These are phyloP conservation scores for Phytophthora agathidicida DNA, from an alignment of 352 stramenopile species.

Conservation along the genomic window DNA sequence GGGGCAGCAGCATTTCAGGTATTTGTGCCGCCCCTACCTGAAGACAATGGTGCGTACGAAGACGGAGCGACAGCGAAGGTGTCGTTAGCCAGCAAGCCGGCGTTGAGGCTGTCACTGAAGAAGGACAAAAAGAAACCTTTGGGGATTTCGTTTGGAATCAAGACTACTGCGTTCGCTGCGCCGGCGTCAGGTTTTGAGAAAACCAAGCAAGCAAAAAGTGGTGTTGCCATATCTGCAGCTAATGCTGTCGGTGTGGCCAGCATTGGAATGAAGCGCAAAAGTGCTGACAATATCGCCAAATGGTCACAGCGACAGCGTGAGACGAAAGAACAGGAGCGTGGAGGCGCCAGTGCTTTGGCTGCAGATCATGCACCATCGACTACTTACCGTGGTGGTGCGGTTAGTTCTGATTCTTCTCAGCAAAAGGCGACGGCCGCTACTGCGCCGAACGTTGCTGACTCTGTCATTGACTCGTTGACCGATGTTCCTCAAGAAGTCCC, in stretches of 20 bases:
- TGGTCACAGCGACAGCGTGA: slow-evolving; percentile 72
- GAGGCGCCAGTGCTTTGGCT: background rate
- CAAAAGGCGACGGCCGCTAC: background rate
- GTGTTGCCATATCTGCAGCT: background rate
- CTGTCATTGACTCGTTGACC: slow-evolving; percentile 44
- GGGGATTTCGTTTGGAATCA: slow-evolving; percentile 68
- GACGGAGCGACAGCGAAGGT: slow-evolving; percentile 15
- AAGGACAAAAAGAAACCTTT: slow-evolving; percentile 68
- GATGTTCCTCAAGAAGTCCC: slow-evolving; percentile 60
- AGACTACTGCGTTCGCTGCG: slow-evolving; percentile 36
- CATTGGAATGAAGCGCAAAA: slow-evolving; percentile 72
- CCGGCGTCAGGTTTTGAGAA: slow-evolving; percentile 9
- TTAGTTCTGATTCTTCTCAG: background rate
- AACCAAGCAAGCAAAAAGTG: background rate
- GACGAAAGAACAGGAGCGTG: slow-evolving; percentile 13
- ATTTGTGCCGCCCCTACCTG: slow-evolving; percentile 54
- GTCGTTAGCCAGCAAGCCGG: slow-evolving; percentile 21
- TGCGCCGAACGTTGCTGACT: slow-evolving; percentile 12
- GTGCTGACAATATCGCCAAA: slow-evolving; percentile 80
- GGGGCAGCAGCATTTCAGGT: slow-evolving; percentile 44
- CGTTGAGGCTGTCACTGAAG: slow-evolving; percentile 50
- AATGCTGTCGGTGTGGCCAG: slow-evolving; percentile 17
- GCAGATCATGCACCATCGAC: background rate
- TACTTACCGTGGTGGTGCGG: background rate
- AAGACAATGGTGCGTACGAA: slow-evolving; percentile 48